Evolutionary conservation across 768 basidiomycete genomes (phyloP), one percentile per base, ranked within the genome.

Genomic region (Plicaturopsis crispa): DNA sequence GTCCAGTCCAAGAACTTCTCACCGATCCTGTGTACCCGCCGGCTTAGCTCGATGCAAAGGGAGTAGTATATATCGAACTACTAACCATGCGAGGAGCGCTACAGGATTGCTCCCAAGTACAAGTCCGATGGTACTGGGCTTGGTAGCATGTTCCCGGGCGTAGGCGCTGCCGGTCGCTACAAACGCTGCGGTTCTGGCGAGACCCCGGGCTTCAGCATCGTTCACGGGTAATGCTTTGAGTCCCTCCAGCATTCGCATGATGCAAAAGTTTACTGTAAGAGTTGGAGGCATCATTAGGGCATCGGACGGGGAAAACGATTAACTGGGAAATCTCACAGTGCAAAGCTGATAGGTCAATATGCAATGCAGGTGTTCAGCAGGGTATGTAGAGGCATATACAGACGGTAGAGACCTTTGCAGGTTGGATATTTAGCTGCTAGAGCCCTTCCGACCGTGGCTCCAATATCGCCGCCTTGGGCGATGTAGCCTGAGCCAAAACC

Each of bases 401-500:
- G 8, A 8, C 8, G 16, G 17, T 10, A 43, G 50, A 39, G 32
- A 57, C 59, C 51, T 51, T 50, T 36, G 52, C 58, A 20, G 36
- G 41, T 1, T 49, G 16, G 45, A 24, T 42, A 47, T 5, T 42
- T 33, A 16, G 26, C 31, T 6, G 39, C 54, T 16, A 57, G 24
- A 11, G 46, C 33, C 21, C 45, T 35, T 5, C 41, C 36, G 10
- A 60, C 35, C 11, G 33, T 44, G 32, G 43, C 43, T 4, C 57
- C 58, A 8, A 60, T 48, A 49, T 60, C 58, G 0, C 57, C 54
- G 24, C 58, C 57, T 39, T 60, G 58, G 2, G 52, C 54, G 4
- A 54, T 46, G 36, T 61, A 61, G 5, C 39, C 38, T 14, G 16
- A 38, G 4, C 43, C 47, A 21, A 52, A 51, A 4, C 56, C 56